Conservation (phyloP, 1,284 basidiomycete genomes). For the Melampsora larici-populina region DNA sequence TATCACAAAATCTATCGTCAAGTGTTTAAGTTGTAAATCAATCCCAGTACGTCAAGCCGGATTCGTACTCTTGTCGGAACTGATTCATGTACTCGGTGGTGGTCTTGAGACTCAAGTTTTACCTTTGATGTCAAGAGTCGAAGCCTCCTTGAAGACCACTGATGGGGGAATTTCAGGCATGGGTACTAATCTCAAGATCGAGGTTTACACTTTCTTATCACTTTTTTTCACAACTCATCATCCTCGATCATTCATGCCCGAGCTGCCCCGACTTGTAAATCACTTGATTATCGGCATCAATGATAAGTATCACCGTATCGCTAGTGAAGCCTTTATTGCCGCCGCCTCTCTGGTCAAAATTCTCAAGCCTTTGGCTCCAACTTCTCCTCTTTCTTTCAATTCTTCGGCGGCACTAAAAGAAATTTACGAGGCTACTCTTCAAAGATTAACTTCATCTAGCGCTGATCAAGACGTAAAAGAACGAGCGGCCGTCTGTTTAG, state of each 20-base stretch:
- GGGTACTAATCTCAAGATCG: slow-evolving; percentile 53
- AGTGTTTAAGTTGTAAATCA: slow-evolving; percentile 80
- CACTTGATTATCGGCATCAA: slow-evolving; percentile 34
- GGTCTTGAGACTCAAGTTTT: slow-evolving; percentile 70
- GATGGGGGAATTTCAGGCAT: slow-evolving; percentile 50
- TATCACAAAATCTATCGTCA: slow-evolving; percentile 74
- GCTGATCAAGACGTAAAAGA: slow-evolving; percentile 87
- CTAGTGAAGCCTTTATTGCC: slow-evolving; percentile 70
- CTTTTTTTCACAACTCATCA: slow-evolving; percentile 42
- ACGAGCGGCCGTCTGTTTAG: slow-evolving; percentile 75
- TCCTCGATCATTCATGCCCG: slow-evolving; percentile 38
- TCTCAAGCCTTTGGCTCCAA: slow-evolving; percentile 48
- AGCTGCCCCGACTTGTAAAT: slow-evolving; percentile 29
- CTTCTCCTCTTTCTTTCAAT: slow-evolving; percentile 63
- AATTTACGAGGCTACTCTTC: slow-evolving; percentile 71
- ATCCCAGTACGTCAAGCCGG: slow-evolving; percentile 78
- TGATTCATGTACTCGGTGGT: slow-evolving; percentile 77
- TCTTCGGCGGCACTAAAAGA: slow-evolving; percentile 58
- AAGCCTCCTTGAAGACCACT: slow-evolving; percentile 53
- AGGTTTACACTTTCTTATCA: slow-evolving; percentile 35
- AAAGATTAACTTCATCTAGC: slow-evolving; percentile 70
- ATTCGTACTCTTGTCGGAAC: slow-evolving; percentile 71
- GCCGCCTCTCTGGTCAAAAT: slow-evolving; percentile 57
- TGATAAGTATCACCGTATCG: slow-evolving; percentile 49
- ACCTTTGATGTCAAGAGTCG: slow-evolving; percentile 56